Evolutionary conservation across 805 yeast species (phyloP).

Genomic region (Ogataea chonburiensis): DNA sequence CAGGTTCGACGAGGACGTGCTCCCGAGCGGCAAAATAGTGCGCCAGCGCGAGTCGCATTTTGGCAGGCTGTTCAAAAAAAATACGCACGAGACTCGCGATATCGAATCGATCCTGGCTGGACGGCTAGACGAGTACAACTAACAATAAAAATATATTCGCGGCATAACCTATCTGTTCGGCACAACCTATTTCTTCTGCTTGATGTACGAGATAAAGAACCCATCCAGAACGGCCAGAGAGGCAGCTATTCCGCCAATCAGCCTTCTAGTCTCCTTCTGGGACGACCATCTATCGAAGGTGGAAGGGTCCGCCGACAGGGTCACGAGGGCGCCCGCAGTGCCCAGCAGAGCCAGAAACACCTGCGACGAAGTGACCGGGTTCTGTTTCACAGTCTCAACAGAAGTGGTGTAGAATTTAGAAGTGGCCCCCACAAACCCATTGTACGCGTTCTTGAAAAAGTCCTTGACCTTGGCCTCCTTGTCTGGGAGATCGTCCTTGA

Average conservation of each 20-base stretch:
- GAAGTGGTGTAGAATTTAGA: constrained; percentile 15
- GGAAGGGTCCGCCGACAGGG: constrained; percentile 17
- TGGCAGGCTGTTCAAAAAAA: constrained; percentile 37
- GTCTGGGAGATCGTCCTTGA: constrained; percentile 22
- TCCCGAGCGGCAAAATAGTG: constrained; percentile 74
- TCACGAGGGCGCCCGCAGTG: constrained; percentile 19
- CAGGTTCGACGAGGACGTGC: constrained; percentile 50
- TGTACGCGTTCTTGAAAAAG: constrained; percentile 17
- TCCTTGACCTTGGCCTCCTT: constrained; percentile 18
- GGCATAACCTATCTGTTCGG: constrained; percentile 2
- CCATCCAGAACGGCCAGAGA: constrained; percentile 20
- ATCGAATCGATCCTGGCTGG: constrained; percentile 44
- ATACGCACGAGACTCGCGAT: constrained; percentile 47
- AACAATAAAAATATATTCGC: constrained; percentile 9
- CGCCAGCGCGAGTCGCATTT: constrained; percentile 35
- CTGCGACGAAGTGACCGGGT: constrained; percentile 26
- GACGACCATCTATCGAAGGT: constrained; percentile 14
- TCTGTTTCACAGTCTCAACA: constrained; percentile 17
- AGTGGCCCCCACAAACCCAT: constrained; percentile 13
- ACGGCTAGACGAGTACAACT: constrained; percentile 30
- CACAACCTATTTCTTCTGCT: constrained; percentile 19
- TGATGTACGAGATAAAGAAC: constrained; percentile 18
- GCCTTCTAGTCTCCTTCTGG: constrained; percentile 11
- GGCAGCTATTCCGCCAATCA: constrained; percentile 17
- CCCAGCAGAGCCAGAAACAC: constrained; percentile 23